phyloP scores from a whole-genome alignment of 176 grass and related monocot species.

The Musa itinerans region DNA sequence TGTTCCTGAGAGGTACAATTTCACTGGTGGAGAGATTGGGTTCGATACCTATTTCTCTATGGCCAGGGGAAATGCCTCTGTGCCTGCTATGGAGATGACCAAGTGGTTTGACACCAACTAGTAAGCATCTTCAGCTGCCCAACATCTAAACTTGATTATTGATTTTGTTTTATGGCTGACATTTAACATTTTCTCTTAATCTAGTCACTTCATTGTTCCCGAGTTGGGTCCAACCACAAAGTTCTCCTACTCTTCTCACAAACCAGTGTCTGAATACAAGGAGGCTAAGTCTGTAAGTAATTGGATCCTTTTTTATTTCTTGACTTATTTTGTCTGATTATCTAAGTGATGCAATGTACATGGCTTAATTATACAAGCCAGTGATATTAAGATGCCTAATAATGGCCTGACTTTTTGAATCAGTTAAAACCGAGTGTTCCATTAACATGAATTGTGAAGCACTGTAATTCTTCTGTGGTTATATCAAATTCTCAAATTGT shows the following conservation, averaged over 20 bases:
- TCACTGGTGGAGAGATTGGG: conserved; percentile 73
- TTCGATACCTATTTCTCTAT: conserved; percentile 89
- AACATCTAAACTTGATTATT: not conserved
- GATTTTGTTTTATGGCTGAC: conserved; percentile 6
- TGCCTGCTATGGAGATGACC: conserved; percentile 99
- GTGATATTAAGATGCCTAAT: not conserved
- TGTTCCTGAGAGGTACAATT: conserved; percentile 76
- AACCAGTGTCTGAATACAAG: conserved; percentile 92
- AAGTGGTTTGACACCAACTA: conserved; percentile 99
- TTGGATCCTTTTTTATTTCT: conserved; percentile 1
- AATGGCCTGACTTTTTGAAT: no score
- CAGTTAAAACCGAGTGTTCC: no score
- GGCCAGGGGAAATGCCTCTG: conserved; percentile 81
- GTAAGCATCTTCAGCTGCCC: conserved; percentile 27
- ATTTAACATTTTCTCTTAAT: conserved; percentile 14
- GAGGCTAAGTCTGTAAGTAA: conserved; percentile 81
- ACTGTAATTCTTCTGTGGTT: not conserved
- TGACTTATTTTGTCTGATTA: not conserved
- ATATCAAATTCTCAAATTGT: not conserved
- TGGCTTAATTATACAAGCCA: not conserved
- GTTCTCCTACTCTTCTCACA: conserved; percentile 87
- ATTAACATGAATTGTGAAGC: no score
- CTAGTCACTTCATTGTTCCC: conserved; percentile 92
- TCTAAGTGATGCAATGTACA: not conserved
- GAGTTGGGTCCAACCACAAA: conserved; percentile 77